phyloP scores from a whole-genome alignment of 2,329 filamentous ascomycete species.

The Ascomycota sp. region DNA sequence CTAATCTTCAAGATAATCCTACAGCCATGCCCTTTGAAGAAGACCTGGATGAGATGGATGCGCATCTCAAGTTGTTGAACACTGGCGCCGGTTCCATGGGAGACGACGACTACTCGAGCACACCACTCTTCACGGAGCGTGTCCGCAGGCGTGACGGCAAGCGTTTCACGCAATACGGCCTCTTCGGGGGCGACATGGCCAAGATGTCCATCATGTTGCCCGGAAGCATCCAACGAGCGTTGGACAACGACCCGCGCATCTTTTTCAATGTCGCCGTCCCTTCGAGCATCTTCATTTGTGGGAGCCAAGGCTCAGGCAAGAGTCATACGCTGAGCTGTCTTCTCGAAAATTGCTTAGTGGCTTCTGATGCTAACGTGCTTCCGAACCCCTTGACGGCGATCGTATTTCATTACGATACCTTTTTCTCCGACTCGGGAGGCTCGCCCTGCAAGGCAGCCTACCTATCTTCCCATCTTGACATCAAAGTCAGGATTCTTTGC shows the following conservation, averaged over 20 bases:
- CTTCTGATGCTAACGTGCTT: constrained; percentile 21
- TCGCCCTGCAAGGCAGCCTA: constrained; percentile 39
- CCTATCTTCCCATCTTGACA: constrained; percentile 20
- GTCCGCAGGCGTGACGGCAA: constrained; percentile 1
- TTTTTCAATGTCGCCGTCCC: constrained; percentile 28
- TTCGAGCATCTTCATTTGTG: constrained; percentile 41
- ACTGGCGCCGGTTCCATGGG: too few relatives aligned
- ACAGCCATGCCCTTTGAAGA: too few relatives aligned
- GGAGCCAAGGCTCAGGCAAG: constrained; percentile 43
- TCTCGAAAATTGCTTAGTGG: constrained; percentile 35
- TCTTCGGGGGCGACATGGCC: constrained; percentile 3
- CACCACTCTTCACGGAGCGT: constrained; percentile 5
- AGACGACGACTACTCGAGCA: constrained; percentile 2
- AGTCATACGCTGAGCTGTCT: constrained; percentile 37
- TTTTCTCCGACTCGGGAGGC: constrained; percentile 24
- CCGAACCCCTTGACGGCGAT: constrained; percentile 34
- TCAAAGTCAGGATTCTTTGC: constrained; percentile 32
- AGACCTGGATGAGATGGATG: too few relatives aligned
- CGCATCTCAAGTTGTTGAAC: not conserved
- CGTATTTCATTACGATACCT: constrained; percentile 45
- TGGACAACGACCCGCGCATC: constrained; percentile 10
- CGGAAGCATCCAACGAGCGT: too few relatives aligned
- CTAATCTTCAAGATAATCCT: too few relatives aligned
- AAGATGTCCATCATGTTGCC: too few relatives aligned
- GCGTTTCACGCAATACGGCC: constrained; percentile 4